Percentiles rank a stretch among this genome's conserved stretches.
Conservation (phyloP, 2,329 filamentous ascomycete genomes). For the Monosporascus sp. region DNA sequence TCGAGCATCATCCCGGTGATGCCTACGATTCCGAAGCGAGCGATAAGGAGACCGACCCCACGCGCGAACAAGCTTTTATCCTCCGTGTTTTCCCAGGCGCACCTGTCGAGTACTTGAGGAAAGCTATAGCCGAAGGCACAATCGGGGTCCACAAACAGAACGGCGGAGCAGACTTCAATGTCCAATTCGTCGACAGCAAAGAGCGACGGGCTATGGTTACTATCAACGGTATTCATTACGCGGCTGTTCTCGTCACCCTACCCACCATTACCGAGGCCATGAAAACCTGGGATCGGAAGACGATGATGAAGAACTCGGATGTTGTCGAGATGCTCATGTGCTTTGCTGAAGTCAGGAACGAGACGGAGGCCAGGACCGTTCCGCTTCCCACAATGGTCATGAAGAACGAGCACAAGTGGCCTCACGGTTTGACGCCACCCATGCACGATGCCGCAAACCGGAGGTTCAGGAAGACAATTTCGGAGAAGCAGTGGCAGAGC, state of each 20-base stretch:
- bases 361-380: constrained; percentile 59
- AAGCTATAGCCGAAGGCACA: constrained; percentile 69
- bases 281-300: constrained; percentile 88
- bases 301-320: constrained; percentile 84
- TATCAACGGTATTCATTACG: constrained; percentile 66
- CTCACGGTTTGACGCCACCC: constrained; percentile 81
- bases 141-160: constrained; percentile 61
- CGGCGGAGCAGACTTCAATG: constrained; percentile 69
- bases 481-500: constrained; percentile 76
- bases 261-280: constrained; percentile 85
- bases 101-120: constrained; percentile 77
- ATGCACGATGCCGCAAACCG: constrained; percentile 81
- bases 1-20: constrained; percentile 69
- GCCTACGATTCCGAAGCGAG: constrained; percentile 96
- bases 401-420: constrained; percentile 64
- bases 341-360: constrained; percentile 60
- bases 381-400: constrained; percentile 67
- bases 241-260: constrained; percentile 74
- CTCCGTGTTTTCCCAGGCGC: constrained; percentile 82
- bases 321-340: constrained; percentile 86
- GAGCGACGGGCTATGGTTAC: constrained; percentile 68
- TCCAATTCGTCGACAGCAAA: constrained; percentile 74
- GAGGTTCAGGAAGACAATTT: constrained; percentile 77
- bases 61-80: constrained; percentile 84
- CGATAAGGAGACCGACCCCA: constrained; percentile 80